Evolutionary conservation across 2,329 filamentous ascomycete genomes (phyloP), one percentile per base, ranked within the genome.

Genomic region (Catunica adiposa): DNA sequence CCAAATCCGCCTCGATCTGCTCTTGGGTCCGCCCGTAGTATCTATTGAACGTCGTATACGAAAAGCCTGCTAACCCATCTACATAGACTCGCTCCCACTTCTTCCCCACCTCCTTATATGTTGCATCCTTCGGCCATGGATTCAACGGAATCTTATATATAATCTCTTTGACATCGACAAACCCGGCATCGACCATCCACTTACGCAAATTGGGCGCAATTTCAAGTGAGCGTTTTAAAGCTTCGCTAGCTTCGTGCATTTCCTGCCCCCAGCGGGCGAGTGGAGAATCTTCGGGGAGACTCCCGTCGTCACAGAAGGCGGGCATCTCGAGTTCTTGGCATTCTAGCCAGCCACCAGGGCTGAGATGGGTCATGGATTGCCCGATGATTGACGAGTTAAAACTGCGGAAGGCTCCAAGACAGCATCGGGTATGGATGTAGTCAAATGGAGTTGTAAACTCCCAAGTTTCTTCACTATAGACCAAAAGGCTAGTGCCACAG

Each of bases 61-160:
- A 70, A 56, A 73, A 71, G 1, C 70, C 72, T 55, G 71, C 70
- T n/a, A 75, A 62, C 0, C 72, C 72, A 15, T 67, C 65, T 7
- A 68, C 56, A 26, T 71, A 66, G 50, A 73, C 73, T 17, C 62
- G 63, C 61, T 73, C 69, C 72, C 71, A 74, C 62, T 72, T 66
- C 40, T 62, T 66, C 0, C 73, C 73, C 3, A 75, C 59, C 14
- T 70, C 66, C 61, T 70, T 73, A 52, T 71, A 65, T 20, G 62
- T 61, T 42, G 67, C 66, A 50, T 74, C 67, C 60, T 70, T 72
- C 0, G 77, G 68, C 78, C 78, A 80, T 3, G 68, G 66, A 34
- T 76, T 78, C 50, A 75, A 67, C 0, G 78, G 78, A 38, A 79
- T 66, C 62, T 75, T 78, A 63, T 75, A 76, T 1, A 75, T 62